A percentile compares a stretch with the other conserved stretches of the same genome.
These are phyloP conservation scores for Hypoxylon sp. DNA, from an alignment of 2,329 filamentous ascomycete genomes.

Conservation along the genomic window DNA sequence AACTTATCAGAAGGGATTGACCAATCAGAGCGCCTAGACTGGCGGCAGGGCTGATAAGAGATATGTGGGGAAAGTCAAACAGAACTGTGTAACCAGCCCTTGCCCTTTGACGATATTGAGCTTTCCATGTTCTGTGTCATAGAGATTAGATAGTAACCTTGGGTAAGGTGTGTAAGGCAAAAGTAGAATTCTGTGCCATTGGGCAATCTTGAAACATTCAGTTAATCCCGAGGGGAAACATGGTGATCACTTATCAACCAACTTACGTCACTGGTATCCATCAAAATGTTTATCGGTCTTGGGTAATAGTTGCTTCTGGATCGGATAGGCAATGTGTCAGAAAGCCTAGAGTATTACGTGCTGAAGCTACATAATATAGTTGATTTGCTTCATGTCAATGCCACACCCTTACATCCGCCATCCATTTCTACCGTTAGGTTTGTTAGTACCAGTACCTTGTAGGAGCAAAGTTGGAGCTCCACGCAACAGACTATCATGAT, in stretches of 20 bases:
- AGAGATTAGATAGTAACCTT: background rate
- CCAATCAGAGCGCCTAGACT: constrained; percentile 29
- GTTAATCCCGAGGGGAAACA: background rate
- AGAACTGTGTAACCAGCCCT: constrained; percentile 9
- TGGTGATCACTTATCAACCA: background rate
- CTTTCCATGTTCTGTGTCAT: background rate
- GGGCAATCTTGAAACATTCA: constrained; percentile 1
- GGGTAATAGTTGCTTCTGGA: background rate
- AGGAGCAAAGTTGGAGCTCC: background rate
- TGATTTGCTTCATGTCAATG: background rate
- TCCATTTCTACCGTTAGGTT: background rate
- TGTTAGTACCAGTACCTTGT: background rate
- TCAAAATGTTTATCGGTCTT: constrained; percentile 8
- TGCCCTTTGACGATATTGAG: constrained; percentile 9
- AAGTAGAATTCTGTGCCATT: constrained; percentile 23
- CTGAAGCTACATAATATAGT: background rate
- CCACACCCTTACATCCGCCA: background rate
- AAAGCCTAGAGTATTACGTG: background rate
- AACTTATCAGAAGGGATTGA: constrained; percentile 39
- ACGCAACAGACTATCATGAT: background rate
- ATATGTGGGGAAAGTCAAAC: constrained; percentile 14
- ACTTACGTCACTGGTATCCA: constrained; percentile 13
- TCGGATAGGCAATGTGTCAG: background rate
- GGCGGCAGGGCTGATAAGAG: constrained; percentile 31
- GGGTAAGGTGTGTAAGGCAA: background rate